Conservation (phyloP, 1,139 yeast species). For the Fermentozyma sake region DNA sequence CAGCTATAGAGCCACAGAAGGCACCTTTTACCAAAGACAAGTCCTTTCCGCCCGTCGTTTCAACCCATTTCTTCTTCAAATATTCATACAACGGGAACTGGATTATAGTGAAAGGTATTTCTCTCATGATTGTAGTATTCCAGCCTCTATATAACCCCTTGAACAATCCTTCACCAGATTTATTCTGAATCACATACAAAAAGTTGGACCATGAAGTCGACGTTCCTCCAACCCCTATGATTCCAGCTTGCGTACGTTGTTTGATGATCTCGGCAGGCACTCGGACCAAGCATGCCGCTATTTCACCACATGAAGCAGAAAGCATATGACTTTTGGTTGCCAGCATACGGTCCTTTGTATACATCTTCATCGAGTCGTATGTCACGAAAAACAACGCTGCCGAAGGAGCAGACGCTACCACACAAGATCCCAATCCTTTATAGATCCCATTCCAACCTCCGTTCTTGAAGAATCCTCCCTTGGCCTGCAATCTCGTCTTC, state of each 20-base stretch:
- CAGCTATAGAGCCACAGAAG: slow-evolving; percentile 89
- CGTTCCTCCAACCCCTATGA: slow-evolving; percentile 40
- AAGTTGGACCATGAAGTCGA: slow-evolving; percentile 66
- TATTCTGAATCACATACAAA: slow-evolving; percentile 50
- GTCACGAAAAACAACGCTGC: slow-evolving; percentile 89
- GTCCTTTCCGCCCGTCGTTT: slow-evolving; percentile 26
- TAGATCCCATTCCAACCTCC: slow-evolving; percentile 94
- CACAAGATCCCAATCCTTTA: slow-evolving; percentile 88
- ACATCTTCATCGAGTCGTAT: slow-evolving; percentile 69
- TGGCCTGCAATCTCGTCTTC: slow-evolving; percentile 90
- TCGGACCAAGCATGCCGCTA: slow-evolving; percentile 87
- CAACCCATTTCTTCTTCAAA: slow-evolving; percentile 55
- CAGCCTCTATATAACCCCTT: slow-evolving; percentile 89
- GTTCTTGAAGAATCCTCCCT: slow-evolving; percentile 86
- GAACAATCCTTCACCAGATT: slow-evolving; percentile 72
- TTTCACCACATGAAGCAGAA: slow-evolving; percentile 84
- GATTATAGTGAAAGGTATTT: slow-evolving; percentile 90
- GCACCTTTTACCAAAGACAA: slow-evolving; percentile 78
- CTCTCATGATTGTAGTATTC: slow-evolving; percentile 87
- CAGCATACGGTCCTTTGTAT: slow-evolving; percentile 35
- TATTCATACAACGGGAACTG: slow-evolving; percentile 93
- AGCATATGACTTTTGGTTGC: slow-evolving; percentile 67
- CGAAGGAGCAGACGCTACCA: slow-evolving; percentile 92
- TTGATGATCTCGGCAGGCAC: slow-evolving; percentile 97
- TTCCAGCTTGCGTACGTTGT: slow-evolving; percentile 83